phyloP scores from a whole-genome alignment of 208 protist species.

The Acanthamoeba royreba region DNA sequence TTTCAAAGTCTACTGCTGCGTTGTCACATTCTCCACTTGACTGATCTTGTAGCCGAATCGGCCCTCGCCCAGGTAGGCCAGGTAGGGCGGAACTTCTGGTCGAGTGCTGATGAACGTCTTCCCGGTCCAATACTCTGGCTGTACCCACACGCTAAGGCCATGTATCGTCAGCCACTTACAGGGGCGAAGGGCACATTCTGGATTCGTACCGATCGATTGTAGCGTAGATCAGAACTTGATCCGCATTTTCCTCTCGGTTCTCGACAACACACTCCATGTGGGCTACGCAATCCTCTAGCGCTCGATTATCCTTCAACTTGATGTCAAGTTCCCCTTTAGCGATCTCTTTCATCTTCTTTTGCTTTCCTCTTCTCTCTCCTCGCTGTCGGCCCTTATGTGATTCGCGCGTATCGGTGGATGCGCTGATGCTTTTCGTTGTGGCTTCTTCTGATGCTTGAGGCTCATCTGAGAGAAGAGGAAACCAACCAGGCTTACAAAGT shows the following conservation, averaged over 20 bases:
- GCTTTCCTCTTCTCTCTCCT: neutral
- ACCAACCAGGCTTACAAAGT: neutral
- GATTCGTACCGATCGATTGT: neutral
- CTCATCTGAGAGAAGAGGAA: neutral
- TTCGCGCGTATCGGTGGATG: too few species aligned
- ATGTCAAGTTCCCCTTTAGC: neutral
- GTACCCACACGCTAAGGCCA: constrained; percentile 16
- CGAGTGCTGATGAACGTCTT: neutral
- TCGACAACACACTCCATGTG: neutral
- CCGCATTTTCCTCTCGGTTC: neutral
- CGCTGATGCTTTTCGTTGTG: too few species aligned
- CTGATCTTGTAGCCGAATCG: neutral
- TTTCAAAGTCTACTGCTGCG: too few species aligned
- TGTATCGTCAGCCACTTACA: neutral
- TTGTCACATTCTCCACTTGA: neutral
- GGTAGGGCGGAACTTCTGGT: neutral
- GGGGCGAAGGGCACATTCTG: neutral
- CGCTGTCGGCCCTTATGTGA: neutral
- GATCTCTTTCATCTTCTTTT: neutral
- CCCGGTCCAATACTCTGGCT: neutral
- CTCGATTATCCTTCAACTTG: neutral
- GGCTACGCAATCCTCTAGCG: neutral
- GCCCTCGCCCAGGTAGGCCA: constrained; percentile 4
- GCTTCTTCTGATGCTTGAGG: neutral
- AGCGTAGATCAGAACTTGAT: neutral